Percentiles rank a stretch among this genome's conserved stretches.
These are phyloP conservation scores for Metroxylon sagu DNA, from an alignment of 176 grass and related monocot genomes.

Conservation along the genomic window DNA sequence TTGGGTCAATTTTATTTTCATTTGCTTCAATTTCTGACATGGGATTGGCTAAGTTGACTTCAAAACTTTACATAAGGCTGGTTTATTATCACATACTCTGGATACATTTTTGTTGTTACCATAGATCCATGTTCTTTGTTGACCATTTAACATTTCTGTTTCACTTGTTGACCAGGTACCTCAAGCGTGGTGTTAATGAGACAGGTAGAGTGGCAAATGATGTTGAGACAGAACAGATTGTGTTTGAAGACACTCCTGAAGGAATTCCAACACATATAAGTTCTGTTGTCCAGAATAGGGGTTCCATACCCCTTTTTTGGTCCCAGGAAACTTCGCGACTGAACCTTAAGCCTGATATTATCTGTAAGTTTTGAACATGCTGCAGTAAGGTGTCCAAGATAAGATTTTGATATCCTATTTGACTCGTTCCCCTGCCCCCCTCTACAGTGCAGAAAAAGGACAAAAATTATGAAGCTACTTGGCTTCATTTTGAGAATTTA, in stretches of 20 bases:
- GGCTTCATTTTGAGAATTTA: conserved; percentile 88
- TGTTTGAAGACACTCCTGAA: conserved; percentile 47
- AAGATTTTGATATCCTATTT: conserved; percentile 2
- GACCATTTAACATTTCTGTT: too few relatives aligned
- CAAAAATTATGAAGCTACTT: conserved; percentile 70
- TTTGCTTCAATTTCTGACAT: too few relatives aligned
- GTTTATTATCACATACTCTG: too few relatives aligned
- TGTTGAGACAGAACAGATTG: conserved; percentile 97
- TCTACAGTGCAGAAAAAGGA: conserved; percentile 65
- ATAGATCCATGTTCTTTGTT: too few relatives aligned
- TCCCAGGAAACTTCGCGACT: conserved; percentile 76
- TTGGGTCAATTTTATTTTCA: not conserved
- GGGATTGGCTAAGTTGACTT: too few relatives aligned
- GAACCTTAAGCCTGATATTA: conserved; percentile 83
- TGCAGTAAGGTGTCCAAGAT: not conserved
- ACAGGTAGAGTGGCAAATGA: conserved; percentile 95
- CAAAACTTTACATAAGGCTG: too few relatives aligned
- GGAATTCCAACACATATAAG: conserved; percentile 52
- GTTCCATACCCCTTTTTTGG: conserved; percentile 93
- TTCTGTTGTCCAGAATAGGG: conserved; percentile 91
- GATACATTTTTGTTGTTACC: too few relatives aligned
- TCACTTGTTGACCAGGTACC: conserved; percentile 48
- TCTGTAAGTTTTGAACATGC: conserved; percentile 54
- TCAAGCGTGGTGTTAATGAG: conserved; percentile 86
- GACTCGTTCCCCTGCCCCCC: conserved; percentile 10